Conservation (phyloP, 441 rosid genomes). For the Rhodomyrtus psidioides region DNA sequence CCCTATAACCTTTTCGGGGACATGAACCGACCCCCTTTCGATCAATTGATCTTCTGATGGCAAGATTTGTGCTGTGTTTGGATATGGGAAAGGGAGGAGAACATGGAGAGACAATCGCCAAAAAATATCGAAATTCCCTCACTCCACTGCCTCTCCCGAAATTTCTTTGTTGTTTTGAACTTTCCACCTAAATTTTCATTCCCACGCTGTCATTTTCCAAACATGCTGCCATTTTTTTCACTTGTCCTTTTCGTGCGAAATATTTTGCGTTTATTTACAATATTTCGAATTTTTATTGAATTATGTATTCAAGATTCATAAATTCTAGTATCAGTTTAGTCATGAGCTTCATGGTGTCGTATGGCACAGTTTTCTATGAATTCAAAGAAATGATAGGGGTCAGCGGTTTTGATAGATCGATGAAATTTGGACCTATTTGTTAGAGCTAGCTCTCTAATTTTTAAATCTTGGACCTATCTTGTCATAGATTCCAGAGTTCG, state of each 20-base stretch:
- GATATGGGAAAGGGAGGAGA: not conserved
- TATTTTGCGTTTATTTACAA: not conserved
- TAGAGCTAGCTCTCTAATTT: too few species aligned
- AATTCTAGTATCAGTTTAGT: not conserved
- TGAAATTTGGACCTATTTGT: too few species aligned
- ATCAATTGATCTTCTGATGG: not conserved
- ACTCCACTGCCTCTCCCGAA: not conserved
- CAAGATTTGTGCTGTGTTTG: not conserved
- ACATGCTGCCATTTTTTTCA: not conserved
- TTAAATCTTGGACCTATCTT: too few species aligned
- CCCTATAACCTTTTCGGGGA: not conserved
- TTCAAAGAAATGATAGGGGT: not conserved
- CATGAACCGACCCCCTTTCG: not conserved
- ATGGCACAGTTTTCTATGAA: not conserved
- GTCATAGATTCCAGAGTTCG: too few species aligned
- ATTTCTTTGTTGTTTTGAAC: not conserved
- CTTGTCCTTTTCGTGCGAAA: not conserved
- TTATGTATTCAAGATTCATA: not conserved
- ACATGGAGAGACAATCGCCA: not conserved
- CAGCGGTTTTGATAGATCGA: too few species aligned
- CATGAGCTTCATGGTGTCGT: accelerated
- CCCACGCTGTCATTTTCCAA: not conserved
- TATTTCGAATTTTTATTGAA: too few species aligned
- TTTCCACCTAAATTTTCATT: not conserved
- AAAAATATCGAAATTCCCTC: not conserved